Evolutionary conservation across 495 filamentous ascomycete species (phyloP).

Genomic region (Penicillium arizonense): DNA sequence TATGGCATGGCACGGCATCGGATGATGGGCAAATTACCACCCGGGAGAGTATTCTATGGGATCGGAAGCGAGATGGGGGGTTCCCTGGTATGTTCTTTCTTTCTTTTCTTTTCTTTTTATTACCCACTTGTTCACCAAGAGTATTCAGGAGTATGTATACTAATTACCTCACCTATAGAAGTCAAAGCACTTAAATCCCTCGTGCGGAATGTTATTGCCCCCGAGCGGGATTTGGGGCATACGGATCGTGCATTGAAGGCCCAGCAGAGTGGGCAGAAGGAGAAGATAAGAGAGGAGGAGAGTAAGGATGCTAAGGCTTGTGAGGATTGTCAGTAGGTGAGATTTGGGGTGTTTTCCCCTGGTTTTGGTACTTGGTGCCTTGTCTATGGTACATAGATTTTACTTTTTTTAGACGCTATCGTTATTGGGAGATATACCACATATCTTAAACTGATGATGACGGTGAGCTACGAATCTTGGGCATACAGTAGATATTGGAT

Average conservation of each 20-base stretch:
- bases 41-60: conserved; percentile 68
- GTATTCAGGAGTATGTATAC: too few species aligned
- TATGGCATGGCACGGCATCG: conserved; percentile 37
- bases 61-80: conserved; percentile 82
- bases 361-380: background rate
- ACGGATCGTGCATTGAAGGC: conserved; percentile 58
- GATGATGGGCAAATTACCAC: conserved; percentile 12
- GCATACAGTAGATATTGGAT: too few species aligned
- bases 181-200: conserved; percentile 85
- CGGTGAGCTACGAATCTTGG: too few species aligned
- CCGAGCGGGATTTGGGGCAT: conserved; percentile 76
- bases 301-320: conserved; percentile 26
- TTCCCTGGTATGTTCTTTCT: conserved; percentile 69
- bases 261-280: conserved; percentile 12
- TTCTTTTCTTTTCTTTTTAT: conserved; percentile 1
- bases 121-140: too few species aligned
- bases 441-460: too few species aligned
- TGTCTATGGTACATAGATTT: background rate
- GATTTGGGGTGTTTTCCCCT: background rate
- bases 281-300: conserved; percentile 4
- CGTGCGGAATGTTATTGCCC: conserved; percentile 83
- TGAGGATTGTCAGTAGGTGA: conserved; percentile 45
- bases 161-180: conserved; percentile 42
- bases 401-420: background rate
- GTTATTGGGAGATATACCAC: too few species aligned